These are phyloP conservation scores for Rhododendron simsii DNA, from an alignment of 148 eudicot genomes.

Conservation along the genomic window DNA sequence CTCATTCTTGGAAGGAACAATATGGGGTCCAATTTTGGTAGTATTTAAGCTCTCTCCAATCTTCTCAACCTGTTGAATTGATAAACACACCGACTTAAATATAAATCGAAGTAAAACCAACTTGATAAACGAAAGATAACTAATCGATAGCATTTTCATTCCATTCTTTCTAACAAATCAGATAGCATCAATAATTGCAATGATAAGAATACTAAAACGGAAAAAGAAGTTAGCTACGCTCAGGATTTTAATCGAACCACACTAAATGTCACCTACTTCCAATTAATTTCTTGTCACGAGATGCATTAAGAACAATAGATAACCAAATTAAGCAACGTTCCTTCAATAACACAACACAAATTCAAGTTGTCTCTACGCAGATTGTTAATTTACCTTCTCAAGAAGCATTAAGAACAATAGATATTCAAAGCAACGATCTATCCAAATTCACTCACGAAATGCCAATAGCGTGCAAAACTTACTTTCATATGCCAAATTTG, in stretches of 20 bases:
- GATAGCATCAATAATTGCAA: neutral
- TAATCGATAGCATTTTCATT: neutral
- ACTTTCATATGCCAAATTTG: neutral
- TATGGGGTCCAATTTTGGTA: neutral
- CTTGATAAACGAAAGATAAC: neutral
- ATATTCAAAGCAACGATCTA: neutral
- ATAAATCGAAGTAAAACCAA: neutral
- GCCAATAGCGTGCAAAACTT: neutral
- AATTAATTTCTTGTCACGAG: neutral
- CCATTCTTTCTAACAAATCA: neutral
- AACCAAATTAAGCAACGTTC: neutral
- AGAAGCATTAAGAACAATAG: neutral
- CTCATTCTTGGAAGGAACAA: slow-evolving; percentile 14
- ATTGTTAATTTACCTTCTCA: neutral
- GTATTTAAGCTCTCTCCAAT: slow-evolving; percentile 7
- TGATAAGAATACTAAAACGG: neutral
- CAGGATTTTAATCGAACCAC: neutral
- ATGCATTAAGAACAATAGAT: neutral
- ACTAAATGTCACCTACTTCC: neutral
- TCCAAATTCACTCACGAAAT: neutral
- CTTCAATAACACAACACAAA: neutral
- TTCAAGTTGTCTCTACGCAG: neutral
- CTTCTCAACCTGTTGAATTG: slow-evolving; percentile 4
- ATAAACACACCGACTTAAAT: neutral
- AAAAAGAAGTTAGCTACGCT: neutral